Base-by-base conservation (phyloP, 2,329 filamentous ascomycete genomes). In the Colletotrichum spinosum region DNA sequence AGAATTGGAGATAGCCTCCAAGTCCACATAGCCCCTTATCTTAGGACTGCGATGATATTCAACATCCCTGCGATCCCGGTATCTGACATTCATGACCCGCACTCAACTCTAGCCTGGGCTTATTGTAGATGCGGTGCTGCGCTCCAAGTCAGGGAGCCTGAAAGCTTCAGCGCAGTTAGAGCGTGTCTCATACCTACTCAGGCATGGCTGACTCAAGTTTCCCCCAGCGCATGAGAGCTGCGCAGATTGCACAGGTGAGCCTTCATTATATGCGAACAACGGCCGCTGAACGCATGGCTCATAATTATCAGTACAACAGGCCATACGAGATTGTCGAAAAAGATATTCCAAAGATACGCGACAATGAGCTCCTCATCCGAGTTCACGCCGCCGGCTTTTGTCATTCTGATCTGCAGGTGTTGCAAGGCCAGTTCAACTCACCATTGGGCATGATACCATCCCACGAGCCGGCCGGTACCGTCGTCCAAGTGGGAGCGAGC, bases 381-480 rank as follows among this genome's bases (percentile, higher is more conserved):
- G 67, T 78, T 48, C 67, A 74, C 37, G 77, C 76, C 3, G 76
- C 77, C 7, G 74, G 76, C 1, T 78, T 78, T 68, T 78, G 77
- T 58, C 77, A 78, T 53, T 77, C 77, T 2, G 77, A 78, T 49
- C 67, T 76, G 8, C 77, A 78, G 57, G 76, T 76, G 8, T 60
- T 75, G 1, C 72, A 75, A 8, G 76, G 77, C 9, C 71, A 76
- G 17, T 77, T 75, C 62, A 56, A 60, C 2, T 72, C 73, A 2
- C 68, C 67, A 5, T 55, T 75, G 6, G 72, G 72, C 11, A 67
- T 78, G 35, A 74, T 75, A 25, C 72, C 74, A 0, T 77, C 75
- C 4, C 78, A 80, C 59, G 77, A 80, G 54, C 74, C 76, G 10
- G 75, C 76, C 5, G 77, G 77, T 3, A 69, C 72, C 0, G 42